These are phyloP conservation scores for Colletotrichum scovillei DNA, from an alignment of 2,329 filamentous ascomycete species.

Conservation along the genomic window DNA sequence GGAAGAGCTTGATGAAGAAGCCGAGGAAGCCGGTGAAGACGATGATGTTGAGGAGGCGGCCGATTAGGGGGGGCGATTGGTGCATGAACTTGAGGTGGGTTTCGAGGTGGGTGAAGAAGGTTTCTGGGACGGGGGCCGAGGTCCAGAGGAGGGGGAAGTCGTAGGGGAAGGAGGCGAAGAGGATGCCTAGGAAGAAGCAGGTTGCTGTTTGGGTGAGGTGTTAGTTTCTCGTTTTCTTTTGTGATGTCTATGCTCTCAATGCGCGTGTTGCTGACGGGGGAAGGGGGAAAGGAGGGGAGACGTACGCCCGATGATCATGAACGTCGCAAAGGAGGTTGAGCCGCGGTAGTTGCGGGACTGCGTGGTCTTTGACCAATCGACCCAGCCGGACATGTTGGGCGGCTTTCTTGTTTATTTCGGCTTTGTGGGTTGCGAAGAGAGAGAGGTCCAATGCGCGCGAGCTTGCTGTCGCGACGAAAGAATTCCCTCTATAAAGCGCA, in stretches of 20 bases:
- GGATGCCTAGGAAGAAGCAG: slow-evolving; percentile 97
- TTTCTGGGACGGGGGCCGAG: slow-evolving; percentile 69
- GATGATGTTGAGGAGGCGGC: slow-evolving; percentile 93
- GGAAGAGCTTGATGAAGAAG: slow-evolving; percentile 95
- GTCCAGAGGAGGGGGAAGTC: slow-evolving; percentile 92
- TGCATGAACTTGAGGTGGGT: slow-evolving; percentile 91
- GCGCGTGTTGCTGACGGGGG: not conserved
- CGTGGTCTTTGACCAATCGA: slow-evolving; percentile 69
- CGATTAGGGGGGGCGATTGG: slow-evolving; percentile 90
- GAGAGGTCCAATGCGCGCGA: not conserved
- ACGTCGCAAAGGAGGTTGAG: slow-evolving; percentile 87
- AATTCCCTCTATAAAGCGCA: not conserved
- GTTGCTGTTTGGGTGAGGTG: slow-evolving; percentile 65
- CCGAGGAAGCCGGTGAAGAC: slow-evolving; percentile 88
- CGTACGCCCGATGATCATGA: slow-evolving; percentile 95
- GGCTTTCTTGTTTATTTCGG: not conserved
- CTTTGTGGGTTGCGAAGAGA: not conserved
- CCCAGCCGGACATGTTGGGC: slow-evolving; percentile 36
- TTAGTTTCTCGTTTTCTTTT: too few relatives aligned
- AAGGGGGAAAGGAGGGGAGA: slow-evolving; percentile 41
- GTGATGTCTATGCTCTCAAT: too few relatives aligned
- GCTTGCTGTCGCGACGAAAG: not conserved
- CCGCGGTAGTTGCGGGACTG: slow-evolving; percentile 68
- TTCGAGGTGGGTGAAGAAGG: slow-evolving; percentile 88
- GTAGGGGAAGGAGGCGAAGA: slow-evolving; percentile 97